A percentile compares a stretch with the other conserved stretches of the same genome.
Evolutionary conservation across 257 asterid genomes (phyloP).

Genomic region (Nicotiana noctiflora): DNA sequence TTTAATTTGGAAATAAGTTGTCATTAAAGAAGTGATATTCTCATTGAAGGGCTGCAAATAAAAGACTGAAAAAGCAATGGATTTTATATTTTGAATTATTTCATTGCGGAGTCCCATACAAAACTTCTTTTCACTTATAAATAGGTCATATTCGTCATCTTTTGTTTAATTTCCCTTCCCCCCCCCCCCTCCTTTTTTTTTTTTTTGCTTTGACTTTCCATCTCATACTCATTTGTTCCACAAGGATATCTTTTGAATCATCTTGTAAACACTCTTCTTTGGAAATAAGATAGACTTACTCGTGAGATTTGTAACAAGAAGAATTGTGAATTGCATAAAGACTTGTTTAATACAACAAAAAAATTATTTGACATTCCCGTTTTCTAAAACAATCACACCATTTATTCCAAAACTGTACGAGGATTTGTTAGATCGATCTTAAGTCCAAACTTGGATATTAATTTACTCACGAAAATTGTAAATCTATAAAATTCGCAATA

Average conservation of each 20-base stretch:
- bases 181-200: no score
- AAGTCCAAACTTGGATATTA: background rate
- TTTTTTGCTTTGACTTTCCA: background rate
- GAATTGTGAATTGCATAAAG: no score
- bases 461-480: background rate
- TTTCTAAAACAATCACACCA: background rate
- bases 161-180: background rate
- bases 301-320: no score
- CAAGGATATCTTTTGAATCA: background rate
- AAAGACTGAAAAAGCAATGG: background rate
- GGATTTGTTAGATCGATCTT: background rate
- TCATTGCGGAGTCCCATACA: no score
- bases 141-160: background rate
- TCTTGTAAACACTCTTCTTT: background rate
- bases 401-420: background rate
- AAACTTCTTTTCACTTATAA: background rate
- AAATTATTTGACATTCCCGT: no score
- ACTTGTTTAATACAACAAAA: no score
- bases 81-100: no score
- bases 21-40: background rate
- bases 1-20: no score
- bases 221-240: background rate
- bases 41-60: background rate
- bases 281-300: background rate
- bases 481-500: no score